Base-by-base conservation (phyloP, 2,329 filamentous ascomycete genomes). In the Cladosporium cucumerinum region DNA sequence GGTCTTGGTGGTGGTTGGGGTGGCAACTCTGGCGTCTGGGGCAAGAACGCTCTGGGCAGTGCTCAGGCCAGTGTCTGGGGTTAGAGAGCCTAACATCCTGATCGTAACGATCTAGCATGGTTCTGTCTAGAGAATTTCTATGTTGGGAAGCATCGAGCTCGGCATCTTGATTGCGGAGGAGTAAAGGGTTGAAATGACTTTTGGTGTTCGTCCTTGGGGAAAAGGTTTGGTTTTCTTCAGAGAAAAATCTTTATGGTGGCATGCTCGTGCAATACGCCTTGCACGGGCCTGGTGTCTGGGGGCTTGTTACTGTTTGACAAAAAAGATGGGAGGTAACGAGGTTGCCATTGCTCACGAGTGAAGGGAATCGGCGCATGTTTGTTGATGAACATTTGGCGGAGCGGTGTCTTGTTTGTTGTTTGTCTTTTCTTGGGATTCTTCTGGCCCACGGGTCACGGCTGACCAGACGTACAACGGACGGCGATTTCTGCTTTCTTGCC, bases 1-100 rank as follows among this genome's bases (percentile, higher is more conserved):
- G 69, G 68, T 63, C 76, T 77, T 51, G 80, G 81, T 68, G 83
- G 89, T 21, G 86, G 88, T 66, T 97, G 93, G 93, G 88, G 90
- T 63, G 89, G 87, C 74, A 89, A 90, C 70, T 89, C 88, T 69
- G 89, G 88, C 46, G 91, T 94, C 54, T 97, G 93, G 93, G 91
- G 92, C 66, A 91, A 88, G 69, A 87, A 96, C 67, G 91, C 93
- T 69, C 90, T 93, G 67, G 57, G 55, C 25, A 64, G 30, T 48
- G 55, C 63, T 10, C 92, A 96, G 77, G 93, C 93, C 69, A 96
- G 92, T 69, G 94, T 97, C 71, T 98, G 93, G 93, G 93, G 93
- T 72, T 97, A 88, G 73, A 43, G 28, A 23, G 36, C 61, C 39
- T 32, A 8, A 60, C n/a, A 12, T 57, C 14, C 54, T 32, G 54